Evolutionary conservation across 805 yeast genomes (phyloP).

Genomic region (Myxozyma mucilagina): DNA sequence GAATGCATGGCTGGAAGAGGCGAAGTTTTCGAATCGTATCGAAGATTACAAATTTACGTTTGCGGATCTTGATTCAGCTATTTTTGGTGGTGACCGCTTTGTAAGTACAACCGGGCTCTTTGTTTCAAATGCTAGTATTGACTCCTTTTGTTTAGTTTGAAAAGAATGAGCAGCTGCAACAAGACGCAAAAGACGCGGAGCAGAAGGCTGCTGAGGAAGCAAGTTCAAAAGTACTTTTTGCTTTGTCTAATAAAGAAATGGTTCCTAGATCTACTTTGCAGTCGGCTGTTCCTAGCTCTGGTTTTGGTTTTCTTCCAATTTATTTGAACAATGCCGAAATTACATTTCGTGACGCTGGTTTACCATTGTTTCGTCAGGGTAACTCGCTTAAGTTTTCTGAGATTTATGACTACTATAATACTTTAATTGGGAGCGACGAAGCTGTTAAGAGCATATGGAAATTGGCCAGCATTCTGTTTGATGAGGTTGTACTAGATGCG

Average conservation of each 20-base stretch:
- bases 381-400: not conserved
- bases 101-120: slow-evolving; percentile 1
- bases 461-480: slow-evolving; percentile 66
- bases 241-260: not conserved
- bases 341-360: slow-evolving; percentile 8
- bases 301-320: slow-evolving; percentile 13
- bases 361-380: slow-evolving; percentile 15
- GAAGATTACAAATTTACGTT: slow-evolving; percentile 35
- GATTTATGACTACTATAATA: slow-evolving; percentile 3
- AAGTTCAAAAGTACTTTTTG: not conserved
- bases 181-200: not conserved
- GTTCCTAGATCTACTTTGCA: not conserved
- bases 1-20: not conserved
- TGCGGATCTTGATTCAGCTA: slow-evolving; percentile 49
- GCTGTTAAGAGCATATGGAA: slow-evolving; percentile 46
- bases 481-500: slow-evolving; percentile 38
- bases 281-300: not conserved
- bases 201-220: not conserved
- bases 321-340: slow-evolving; percentile 3
- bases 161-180: not conserved
- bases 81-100: slow-evolving; percentile 45
- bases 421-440: not conserved
- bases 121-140: too few species aligned
- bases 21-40: not conserved
- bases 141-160: not conserved